These are phyloP conservation scores for Hypericum perforatum DNA, from an alignment of 345 rosid species.

Conservation along the genomic window DNA sequence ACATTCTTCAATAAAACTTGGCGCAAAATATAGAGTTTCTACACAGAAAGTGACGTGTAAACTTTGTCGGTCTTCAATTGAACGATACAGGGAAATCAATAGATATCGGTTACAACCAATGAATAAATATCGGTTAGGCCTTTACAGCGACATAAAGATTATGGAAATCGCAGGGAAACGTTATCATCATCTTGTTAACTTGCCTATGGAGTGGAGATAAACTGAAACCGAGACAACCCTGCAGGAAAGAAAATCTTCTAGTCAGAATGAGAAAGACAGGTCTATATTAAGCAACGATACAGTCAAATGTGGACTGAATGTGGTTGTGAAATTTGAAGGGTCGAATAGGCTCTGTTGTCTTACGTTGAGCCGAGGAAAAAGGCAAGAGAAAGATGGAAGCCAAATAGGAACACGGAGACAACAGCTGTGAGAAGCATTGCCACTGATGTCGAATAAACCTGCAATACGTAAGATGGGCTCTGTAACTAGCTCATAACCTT, in stretches of 20 bases:
- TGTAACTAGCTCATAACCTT: neutral
- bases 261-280: no score
- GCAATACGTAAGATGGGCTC: slow-evolving; percentile 10
- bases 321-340: neutral
- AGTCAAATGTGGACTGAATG: neutral
- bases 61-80: no score
- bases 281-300: neutral
- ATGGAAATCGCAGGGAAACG: neutral
- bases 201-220: slow-evolving; percentile 62
- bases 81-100: no score
- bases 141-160: neutral
- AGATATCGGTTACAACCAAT: no score
- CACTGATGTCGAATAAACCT: slow-evolving; percentile 98
- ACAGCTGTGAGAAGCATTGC: slow-evolving; percentile 98
- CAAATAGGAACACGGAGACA: slow-evolving; percentile 85
- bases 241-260: slow-evolving; percentile 18
- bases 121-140: no score
- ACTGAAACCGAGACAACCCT: slow-evolving; percentile 84
- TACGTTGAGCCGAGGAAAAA: slow-evolving; percentile 90
- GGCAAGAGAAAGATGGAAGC: slow-evolving; percentile 83
- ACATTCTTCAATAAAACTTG: no score
- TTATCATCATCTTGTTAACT: slow-evolving; percentile 35
- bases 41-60: no score
- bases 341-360: slow-evolving; percentile 17
- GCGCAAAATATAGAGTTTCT: no score